Conservation (phyloP, 768 basidiomycete species). For the Ephemerocybe angulata region DNA sequence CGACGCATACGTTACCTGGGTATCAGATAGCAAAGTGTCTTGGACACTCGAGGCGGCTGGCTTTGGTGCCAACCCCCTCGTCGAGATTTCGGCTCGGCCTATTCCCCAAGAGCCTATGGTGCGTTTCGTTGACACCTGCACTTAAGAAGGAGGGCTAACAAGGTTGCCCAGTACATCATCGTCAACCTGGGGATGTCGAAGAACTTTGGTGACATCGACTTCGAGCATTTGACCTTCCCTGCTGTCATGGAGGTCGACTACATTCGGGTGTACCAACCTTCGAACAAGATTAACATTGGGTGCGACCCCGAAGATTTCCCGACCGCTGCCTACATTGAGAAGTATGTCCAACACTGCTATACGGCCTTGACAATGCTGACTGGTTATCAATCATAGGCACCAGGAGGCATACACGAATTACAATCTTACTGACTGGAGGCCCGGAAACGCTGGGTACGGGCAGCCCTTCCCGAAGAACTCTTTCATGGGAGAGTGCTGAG, state of each 20-base stretch:
- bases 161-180: slow-evolving; percentile 53
- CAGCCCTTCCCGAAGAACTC: slow-evolving; percentile 41
- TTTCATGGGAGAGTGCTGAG: too few relatives aligned
- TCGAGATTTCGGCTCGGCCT: slow-evolving; percentile 54
- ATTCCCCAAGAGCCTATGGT: slow-evolving; percentile 75
- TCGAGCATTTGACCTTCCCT: slow-evolving; percentile 50
- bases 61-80: slow-evolving; percentile 45
- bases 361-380: neutral
- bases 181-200: slow-evolving; percentile 67
- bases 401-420: slow-evolving; percentile 38
- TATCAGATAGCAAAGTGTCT: slow-evolving; percentile 53
- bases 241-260: slow-evolving; percentile 73
- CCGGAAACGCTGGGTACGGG: slow-evolving; percentile 25
- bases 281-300: slow-evolving; percentile 48
- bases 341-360: slow-evolving; percentile 43
- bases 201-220: slow-evolving; percentile 62
- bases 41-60: slow-evolving; percentile 67
- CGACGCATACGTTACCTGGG: slow-evolving; percentile 69
- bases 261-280: slow-evolving; percentile 70
- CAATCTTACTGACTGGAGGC: slow-evolving; percentile 43
- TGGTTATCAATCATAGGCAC: slow-evolving; percentile 23
- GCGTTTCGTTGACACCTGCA: slow-evolving; percentile 29
- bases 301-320: slow-evolving; percentile 74
- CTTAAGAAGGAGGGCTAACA: neutral
- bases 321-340: slow-evolving; percentile 70